Evolutionary conservation across 257 asterid species (phyloP).

Genomic region (Solanum microdontum): DNA sequence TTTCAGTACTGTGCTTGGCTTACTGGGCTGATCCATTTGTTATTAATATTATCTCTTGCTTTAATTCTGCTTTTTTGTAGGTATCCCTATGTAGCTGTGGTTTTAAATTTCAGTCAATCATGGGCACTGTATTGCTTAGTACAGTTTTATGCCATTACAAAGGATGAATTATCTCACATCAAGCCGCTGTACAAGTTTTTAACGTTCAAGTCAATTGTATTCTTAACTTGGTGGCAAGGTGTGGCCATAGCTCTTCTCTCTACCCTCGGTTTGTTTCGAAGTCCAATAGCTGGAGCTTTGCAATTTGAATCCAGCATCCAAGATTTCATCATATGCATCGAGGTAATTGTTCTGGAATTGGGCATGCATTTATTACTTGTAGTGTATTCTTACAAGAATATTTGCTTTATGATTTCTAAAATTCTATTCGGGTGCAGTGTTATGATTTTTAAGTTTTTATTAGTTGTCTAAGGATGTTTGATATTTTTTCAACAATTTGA

Average conservation of each 20-base stretch:
- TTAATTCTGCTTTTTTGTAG: constrained; percentile 27
- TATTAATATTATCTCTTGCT: neutral
- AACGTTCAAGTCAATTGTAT: constrained; percentile 95
- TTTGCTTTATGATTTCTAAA: neutral
- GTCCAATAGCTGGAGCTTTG: constrained; percentile 81
- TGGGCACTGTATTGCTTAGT: constrained; percentile 98
- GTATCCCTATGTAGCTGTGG: constrained; percentile 90
- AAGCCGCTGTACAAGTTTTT: constrained; percentile 85
- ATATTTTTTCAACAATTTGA: constrained; percentile 6
- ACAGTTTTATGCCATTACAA: constrained; percentile 82
- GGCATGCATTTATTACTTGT: neutral
- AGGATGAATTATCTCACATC: constrained; percentile 84
- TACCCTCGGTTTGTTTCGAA: constrained; percentile 64
- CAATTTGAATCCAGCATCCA: constrained; percentile 82
- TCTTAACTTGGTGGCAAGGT: constrained; percentile 99
- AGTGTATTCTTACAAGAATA: neutral
- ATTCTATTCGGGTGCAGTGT: neutral
- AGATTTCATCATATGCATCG: constrained; percentile 90
- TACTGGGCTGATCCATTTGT: neutral
- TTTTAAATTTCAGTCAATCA: constrained; percentile 91
- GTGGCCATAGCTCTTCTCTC: constrained; percentile 78
- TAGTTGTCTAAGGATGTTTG: neutral
- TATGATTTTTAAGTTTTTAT: neutral
- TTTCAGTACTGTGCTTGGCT: neutral
- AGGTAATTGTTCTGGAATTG: constrained; percentile 54